phyloP scores from a whole-genome alignment of 2,329 filamentous ascomycete species.

The Lizonia empirigonia region DNA sequence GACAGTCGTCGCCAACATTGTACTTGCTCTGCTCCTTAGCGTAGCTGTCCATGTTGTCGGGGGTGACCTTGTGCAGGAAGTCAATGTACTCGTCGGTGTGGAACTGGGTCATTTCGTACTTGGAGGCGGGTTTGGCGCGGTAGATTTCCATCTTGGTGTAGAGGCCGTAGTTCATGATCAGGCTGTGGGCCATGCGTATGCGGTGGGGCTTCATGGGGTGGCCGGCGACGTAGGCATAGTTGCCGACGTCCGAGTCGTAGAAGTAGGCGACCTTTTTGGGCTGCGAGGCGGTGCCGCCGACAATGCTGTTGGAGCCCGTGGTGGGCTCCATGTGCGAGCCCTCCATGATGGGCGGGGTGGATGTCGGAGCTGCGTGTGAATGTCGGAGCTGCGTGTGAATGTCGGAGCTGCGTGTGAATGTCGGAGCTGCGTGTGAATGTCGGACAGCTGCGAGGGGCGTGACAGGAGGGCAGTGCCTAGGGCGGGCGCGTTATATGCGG shows the following conservation, averaged over 20 bases:
- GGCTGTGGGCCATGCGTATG: constrained; percentile 67
- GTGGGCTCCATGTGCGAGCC: constrained; percentile 23
- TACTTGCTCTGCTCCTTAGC: constrained; percentile 84
- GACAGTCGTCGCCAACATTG: constrained; percentile 68
- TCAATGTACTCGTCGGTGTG: constrained; percentile 76
- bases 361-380: neutral
- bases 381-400: neutral
- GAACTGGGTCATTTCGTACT: constrained; percentile 75
- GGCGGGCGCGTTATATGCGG: neutral
- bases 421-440: neutral
- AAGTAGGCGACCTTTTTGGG: constrained; percentile 93
- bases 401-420: neutral
- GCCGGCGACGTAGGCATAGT: constrained; percentile 90
- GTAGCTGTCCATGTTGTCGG: constrained; percentile 97
- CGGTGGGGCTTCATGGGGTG: constrained; percentile 71
- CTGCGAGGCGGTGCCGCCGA: constrained; percentile 33
- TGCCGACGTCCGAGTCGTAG: constrained; percentile 97
- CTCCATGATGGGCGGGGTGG: constrained; percentile 16
- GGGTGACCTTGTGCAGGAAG: constrained; percentile 83
- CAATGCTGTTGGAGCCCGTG: constrained; percentile 14
- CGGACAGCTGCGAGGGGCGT: neutral
- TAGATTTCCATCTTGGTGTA: constrained; percentile 78
- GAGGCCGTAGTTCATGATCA: constrained; percentile 75
- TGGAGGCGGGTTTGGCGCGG: constrained; percentile 60
- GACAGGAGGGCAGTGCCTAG: neutral